Evolutionary conservation across 2,329 filamentous ascomycete genomes (phyloP).

Genomic region (Neonectria magnoliae): DNA sequence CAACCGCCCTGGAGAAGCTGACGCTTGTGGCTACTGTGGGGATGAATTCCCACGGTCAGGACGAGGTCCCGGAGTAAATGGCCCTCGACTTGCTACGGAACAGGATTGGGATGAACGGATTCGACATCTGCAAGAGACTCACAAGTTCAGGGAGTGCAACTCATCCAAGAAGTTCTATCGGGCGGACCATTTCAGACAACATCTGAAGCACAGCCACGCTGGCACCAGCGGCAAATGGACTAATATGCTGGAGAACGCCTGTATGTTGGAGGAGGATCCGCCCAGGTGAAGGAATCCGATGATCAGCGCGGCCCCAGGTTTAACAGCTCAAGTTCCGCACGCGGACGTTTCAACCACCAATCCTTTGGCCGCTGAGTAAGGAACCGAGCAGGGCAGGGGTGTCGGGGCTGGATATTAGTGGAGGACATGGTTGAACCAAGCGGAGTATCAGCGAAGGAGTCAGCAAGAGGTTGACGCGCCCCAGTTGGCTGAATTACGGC

Average conservation of each 20-base stretch:
- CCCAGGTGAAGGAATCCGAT: slow-evolving; percentile 41
- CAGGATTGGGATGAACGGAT: slow-evolving; percentile 89
- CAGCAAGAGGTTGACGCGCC: slow-evolving; percentile 12
- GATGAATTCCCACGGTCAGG: slow-evolving; percentile 79
- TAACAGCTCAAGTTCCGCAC: slow-evolving; percentile 9
- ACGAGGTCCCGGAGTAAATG: slow-evolving; percentile 48
- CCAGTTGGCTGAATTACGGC: slow-evolving; percentile 26
- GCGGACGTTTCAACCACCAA: slow-evolving; percentile 10
- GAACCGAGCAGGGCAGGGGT: slow-evolving; percentile 27
- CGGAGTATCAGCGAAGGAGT: slow-evolving; percentile 32
- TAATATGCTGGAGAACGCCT: slow-evolving; percentile 95
- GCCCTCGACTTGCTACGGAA: slow-evolving; percentile 68
- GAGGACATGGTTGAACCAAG: slow-evolving; percentile 31
- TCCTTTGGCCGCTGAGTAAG: slow-evolving; percentile 30
- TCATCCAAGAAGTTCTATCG: slow-evolving; percentile 98
- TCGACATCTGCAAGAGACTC: slow-evolving; percentile 86
- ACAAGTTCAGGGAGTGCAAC: slow-evolving; percentile 99
- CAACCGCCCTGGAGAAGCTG: slow-evolving; percentile 71
- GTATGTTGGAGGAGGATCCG: slow-evolving; percentile 87
- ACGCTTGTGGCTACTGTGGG: slow-evolving; percentile 95
- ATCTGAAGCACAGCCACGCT: slow-evolving; percentile 96
- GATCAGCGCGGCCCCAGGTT: slow-evolving; percentile 1
- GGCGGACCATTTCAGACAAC: slow-evolving; percentile 97
- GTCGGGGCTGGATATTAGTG: slow-evolving; percentile 31
- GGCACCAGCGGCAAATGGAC: slow-evolving; percentile 99